These are phyloP conservation scores for Dujonia santamariae DNA, from an alignment of 1,139 yeast genomes.

Conservation along the genomic window DNA sequence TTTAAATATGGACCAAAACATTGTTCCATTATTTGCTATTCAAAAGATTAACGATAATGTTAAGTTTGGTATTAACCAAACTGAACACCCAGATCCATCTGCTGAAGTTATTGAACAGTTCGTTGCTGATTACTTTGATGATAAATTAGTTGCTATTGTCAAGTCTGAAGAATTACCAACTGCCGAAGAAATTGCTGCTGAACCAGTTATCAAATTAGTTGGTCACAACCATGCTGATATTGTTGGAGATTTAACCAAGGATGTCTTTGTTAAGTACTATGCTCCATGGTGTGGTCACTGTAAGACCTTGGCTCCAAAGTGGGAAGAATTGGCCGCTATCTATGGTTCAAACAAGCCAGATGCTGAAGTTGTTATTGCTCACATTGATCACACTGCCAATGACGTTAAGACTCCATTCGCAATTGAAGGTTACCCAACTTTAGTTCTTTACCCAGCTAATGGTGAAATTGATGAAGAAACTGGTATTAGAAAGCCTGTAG, in stretches of 20 bases:
- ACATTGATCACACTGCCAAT: constrained; percentile 85
- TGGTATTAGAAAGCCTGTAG: constrained; percentile 60
- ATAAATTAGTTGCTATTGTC: constrained; percentile 66
- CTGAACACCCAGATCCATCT: constrained; percentile 39
- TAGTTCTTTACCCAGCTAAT: constrained; percentile 84
- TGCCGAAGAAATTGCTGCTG: constrained; percentile 61
- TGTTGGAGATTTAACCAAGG: constrained; percentile 68
- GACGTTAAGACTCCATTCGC: constrained; percentile 70
- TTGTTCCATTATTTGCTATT: constrained; percentile 88
- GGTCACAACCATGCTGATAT: constrained; percentile 78
- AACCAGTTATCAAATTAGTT: constrained; percentile 75
- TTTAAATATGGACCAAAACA: constrained; percentile 75
- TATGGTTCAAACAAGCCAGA: constrained; percentile 48
- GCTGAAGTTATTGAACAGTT: constrained; percentile 50
- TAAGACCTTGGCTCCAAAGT: constrained; percentile 89
- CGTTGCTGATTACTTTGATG: constrained; percentile 61
- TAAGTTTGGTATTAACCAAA: constrained; percentile 69
- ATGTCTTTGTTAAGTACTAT: constrained; percentile 88
- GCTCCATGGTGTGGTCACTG: constrained; percentile 99
- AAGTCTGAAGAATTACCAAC: constrained; percentile 86
- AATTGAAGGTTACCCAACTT: constrained; percentile 91
- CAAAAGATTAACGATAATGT: constrained; percentile 67
- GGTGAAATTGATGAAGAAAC: constrained; percentile 64
- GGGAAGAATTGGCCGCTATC: constrained; percentile 79
- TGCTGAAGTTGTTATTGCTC: constrained; percentile 68